These are phyloP conservation scores for Fragaria nilgerrensis DNA, from an alignment of 306 rosid species.

Conservation along the genomic window DNA sequence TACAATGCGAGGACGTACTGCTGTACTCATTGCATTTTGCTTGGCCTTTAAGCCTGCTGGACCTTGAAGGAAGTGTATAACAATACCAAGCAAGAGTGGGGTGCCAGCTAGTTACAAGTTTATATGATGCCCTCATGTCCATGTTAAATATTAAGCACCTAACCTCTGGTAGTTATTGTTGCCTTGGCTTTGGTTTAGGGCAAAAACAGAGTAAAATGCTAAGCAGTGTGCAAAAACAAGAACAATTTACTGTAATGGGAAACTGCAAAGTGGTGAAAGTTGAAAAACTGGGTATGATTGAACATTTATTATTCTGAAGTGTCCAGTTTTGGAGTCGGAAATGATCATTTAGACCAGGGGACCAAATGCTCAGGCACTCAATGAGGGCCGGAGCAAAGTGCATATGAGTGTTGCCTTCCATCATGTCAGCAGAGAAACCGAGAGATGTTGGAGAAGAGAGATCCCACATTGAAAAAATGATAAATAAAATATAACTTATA, in stretches of 20 bases:
- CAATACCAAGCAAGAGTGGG: constrained; percentile 21
- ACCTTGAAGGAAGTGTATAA: constrained; percentile 17
- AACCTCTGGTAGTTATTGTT: background rate
- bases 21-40: constrained; percentile 31
- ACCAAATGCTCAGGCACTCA: background rate
- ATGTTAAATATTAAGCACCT: constrained; percentile 6
- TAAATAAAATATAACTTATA: no score
- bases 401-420: background rate
- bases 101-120: background rate
- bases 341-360: background rate
- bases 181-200: background rate
- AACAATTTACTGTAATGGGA: background rate
- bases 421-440: background rate
- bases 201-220: background rate
- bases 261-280: background rate
- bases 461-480: no score
- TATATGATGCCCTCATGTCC: constrained; percentile 17
- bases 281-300: background rate
- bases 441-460: no score
- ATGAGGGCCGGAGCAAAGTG: background rate
- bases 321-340: background rate
- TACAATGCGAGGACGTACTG: background rate
- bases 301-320: background rate
- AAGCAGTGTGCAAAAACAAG: background rate
- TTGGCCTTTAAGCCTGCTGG: constrained; percentile 46